Base-by-base conservation (phyloP, 352 stramenopile genomes). In the Phytophthora pisi region DNA sequence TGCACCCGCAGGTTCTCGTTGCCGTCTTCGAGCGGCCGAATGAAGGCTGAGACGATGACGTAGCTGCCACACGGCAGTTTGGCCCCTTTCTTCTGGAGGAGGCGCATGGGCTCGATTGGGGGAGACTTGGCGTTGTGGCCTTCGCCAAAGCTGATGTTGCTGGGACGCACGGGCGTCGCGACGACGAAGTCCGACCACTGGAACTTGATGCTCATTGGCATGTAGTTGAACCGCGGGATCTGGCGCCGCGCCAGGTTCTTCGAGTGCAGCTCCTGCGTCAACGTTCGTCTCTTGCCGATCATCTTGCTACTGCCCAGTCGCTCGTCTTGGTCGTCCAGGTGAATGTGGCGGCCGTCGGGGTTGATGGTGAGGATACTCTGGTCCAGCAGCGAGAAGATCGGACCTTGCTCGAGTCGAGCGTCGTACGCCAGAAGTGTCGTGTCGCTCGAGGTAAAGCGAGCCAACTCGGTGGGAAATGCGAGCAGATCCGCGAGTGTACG, bases 151-250 rank as follows among this genome's bases (percentile, higher is more conserved):
- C 54, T 71, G 13, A 52, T 61, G 43, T 47, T 59, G 23, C 45
- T 68, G 3, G 62, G 26, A 8, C 69, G 57, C 34, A 90, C 81
- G 0, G 83, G 80, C 5, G 66, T 83, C 5, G 84, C 84, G 15
- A 92, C 75, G 7, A 92, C 81, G 36, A 92, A 92, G 51, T 90
- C 81, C 0, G 81, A 90, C 81, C 84, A 90, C 59, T 92, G 79
- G 56, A 92, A 90, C 36, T 88, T 81, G 57, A 92, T 83, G 11
- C 76, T 24, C 36, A 92, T 74, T 0, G 80, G 80, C 42, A 79
- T 70, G 61, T 90, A 90, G 38, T 90, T 90, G 60, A 92, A 92
- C 8, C 81, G 75, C 18, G 83, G 83, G 23, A 88, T 89, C 20
- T 74, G 78, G 16, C 79, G 81, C 20, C 78, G 66, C 8, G 79